Evolutionary conservation across 1,284 basidiomycete species (phyloP).

Genomic region (Tilletia horrida): DNA sequence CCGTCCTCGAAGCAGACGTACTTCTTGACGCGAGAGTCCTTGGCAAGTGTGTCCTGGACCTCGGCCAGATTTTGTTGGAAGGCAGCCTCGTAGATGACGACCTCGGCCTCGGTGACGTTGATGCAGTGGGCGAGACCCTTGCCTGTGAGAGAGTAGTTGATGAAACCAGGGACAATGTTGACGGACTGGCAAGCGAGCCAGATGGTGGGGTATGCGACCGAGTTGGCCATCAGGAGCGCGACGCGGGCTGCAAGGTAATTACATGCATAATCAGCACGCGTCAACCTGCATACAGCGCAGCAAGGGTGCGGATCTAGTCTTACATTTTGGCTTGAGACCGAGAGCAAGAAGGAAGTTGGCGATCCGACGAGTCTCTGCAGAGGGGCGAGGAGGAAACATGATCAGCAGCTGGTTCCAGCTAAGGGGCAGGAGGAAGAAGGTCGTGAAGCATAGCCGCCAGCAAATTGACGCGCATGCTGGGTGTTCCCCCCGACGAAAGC

Average conservation of each 20-base stretch:
- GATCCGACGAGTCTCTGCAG: slow-evolving; percentile 29
- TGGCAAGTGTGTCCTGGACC: slow-evolving; percentile 36
- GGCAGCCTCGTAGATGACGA: slow-evolving; percentile 51
- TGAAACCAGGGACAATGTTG: slow-evolving; percentile 52
- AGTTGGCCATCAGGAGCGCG: slow-evolving; percentile 48
- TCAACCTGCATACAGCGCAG: not conserved
- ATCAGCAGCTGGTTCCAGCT: too few species aligned
- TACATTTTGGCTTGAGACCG: slow-evolving; percentile 37
- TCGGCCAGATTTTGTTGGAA: slow-evolving; percentile 39
- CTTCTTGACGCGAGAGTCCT: slow-evolving; percentile 18
- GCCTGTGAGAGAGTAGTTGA: slow-evolving; percentile 54
- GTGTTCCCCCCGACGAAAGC: too few species aligned
- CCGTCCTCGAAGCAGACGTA: slow-evolving; percentile 50
- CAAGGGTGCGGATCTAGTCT: not conserved
- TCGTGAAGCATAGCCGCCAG: too few species aligned
- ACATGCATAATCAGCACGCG: not conserved
- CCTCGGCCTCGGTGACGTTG: slow-evolving; percentile 36
- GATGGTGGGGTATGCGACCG: slow-evolving; percentile 38
- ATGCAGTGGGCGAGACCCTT: slow-evolving; percentile 52
- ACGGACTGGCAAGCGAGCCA: slow-evolving; percentile 48
- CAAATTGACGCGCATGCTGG: not conserved
- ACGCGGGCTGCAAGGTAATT: slow-evolving; percentile 34
- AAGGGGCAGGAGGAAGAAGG: not conserved
- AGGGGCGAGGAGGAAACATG: not conserved
- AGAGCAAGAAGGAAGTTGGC: slow-evolving; percentile 42